phyloP scores from a whole-genome alignment of 192 early-diverging fungal species.

The Phlyctochytrium bullatum region DNA sequence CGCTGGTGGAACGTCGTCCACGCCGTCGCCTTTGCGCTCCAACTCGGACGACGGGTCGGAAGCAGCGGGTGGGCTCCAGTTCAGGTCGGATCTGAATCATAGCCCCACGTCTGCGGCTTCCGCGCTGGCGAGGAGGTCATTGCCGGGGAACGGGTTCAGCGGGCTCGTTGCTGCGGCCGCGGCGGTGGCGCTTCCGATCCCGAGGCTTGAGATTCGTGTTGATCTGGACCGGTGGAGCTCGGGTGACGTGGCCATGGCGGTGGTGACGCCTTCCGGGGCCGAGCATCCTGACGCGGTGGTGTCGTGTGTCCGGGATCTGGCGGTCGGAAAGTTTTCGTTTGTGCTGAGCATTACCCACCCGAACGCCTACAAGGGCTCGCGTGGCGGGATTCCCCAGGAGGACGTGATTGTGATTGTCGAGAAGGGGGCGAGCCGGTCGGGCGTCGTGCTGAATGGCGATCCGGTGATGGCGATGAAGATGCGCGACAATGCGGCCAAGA shows the following conservation, averaged over 20 bases:
- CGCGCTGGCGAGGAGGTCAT: not conserved
- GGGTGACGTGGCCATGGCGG: not conserved
- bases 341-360: not conserved
- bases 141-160: not conserved
- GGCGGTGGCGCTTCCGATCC: not conserved
- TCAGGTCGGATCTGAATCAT: not conserved
- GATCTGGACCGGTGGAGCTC: not conserved
- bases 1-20: not conserved
- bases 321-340: not conserved
- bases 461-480: not conserved
- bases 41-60: not conserved
- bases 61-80: not conserved
- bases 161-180: not conserved
- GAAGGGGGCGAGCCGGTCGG: not conserved
- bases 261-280: not conserved
- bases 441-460: not conserved
- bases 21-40: not conserved
- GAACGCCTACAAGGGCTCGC: not conserved
- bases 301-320: not conserved
- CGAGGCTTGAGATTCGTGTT: not conserved
- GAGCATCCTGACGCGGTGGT: not conserved
- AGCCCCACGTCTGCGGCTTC: not conserved
- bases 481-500: no score
- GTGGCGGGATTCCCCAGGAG: not conserved
- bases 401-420: not conserved